Base-by-base conservation (phyloP, 2,329 filamentous ascomycete genomes). In the Camillea tinctor region DNA sequence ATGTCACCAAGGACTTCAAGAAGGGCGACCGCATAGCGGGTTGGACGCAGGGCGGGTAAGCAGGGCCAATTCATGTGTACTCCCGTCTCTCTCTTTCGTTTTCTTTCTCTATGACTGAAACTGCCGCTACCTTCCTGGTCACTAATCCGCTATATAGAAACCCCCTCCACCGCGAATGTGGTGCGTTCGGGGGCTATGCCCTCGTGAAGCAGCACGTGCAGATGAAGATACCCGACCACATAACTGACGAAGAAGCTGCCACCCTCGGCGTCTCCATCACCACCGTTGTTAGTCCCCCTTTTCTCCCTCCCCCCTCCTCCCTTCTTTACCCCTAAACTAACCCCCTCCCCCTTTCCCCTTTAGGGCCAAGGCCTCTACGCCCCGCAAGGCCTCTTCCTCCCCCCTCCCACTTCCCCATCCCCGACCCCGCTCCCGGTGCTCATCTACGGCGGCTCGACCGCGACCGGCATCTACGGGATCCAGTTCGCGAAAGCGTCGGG, bases 391-490 rank as follows among this genome's bases (percentile, higher is more conserved):
- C 73, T 84, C 1, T 57, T 71, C 55, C 74, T 84, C 0, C 75
- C 79, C 0, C 71, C 84, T 2, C 85, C 86, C 0, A 73, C 66
- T 20, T 58, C 68, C 8, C 74, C 79, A 5, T 57, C 70, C 26
- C 71, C 73, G n/a, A 72, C 76, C 9, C 68, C 75, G 48, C 67
- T 75, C 50, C 72, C 77, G 0, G 65, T 81, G 49, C 64, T 81
- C 21, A 79, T 80, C 61, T 80, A 81, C 57, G 80, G 78, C 50
- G 79, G 77, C 17, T 81, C 81, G 70, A 86, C 81, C 9, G 84
- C 83, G 1, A 84, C 84, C 0, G 81, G 80, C 69, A 81, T 84
- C 51, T 80, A 84, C 57, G 79, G 72, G 4, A 78, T 81, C 63
- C 78, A 80, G 66, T 77, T 68, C 62, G 77, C 77, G 57, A 77